Evolutionary conservation across 1,139 yeast genomes (phyloP).

Genomic region (Saccharomyces hybrid): DNA sequence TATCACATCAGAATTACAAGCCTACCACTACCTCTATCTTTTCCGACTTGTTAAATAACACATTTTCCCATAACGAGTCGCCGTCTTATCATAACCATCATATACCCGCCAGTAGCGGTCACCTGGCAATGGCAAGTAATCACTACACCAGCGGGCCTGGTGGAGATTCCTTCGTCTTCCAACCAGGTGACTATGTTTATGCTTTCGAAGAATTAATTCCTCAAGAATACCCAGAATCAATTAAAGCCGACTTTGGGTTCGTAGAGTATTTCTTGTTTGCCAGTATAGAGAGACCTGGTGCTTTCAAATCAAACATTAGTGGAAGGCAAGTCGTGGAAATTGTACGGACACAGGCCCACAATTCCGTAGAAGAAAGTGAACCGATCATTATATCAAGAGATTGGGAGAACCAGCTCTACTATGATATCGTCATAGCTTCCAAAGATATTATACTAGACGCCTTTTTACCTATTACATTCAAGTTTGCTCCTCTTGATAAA

Average conservation of each 20-base stretch:
- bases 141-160: conserved; percentile 7
- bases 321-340: conserved; percentile 60
- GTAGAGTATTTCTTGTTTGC: conserved; percentile 68
- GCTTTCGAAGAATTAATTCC: conserved; percentile 86
- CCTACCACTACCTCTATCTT: conserved; percentile 14
- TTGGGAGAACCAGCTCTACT: conserved; percentile 88
- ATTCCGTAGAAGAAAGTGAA: conserved; percentile 78
- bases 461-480: conserved; percentile 73
- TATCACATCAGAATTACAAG: conserved; percentile 7
- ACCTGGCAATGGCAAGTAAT: conserved; percentile 4
- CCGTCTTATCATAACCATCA: background rate
- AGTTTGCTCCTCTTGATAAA: conserved; percentile 79
- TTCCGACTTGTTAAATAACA: conserved; percentile 22
- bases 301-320: conserved; percentile 68
- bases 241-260: conserved; percentile 71
- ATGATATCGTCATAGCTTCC: conserved; percentile 83
- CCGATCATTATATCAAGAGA: conserved; percentile 85
- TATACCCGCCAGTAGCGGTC: conserved; percentile 2
- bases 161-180: conserved; percentile 37
- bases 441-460: conserved; percentile 81
- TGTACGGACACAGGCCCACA: conserved; percentile 70
- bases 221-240: conserved; percentile 74
- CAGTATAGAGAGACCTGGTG: conserved; percentile 62
- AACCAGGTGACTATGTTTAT: conserved; percentile 85
- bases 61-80: conserved; percentile 13